Evolutionary conservation across 768 basidiomycete genomes (phyloP).

Genomic region (Tylopilus vinaceipallidus): DNA sequence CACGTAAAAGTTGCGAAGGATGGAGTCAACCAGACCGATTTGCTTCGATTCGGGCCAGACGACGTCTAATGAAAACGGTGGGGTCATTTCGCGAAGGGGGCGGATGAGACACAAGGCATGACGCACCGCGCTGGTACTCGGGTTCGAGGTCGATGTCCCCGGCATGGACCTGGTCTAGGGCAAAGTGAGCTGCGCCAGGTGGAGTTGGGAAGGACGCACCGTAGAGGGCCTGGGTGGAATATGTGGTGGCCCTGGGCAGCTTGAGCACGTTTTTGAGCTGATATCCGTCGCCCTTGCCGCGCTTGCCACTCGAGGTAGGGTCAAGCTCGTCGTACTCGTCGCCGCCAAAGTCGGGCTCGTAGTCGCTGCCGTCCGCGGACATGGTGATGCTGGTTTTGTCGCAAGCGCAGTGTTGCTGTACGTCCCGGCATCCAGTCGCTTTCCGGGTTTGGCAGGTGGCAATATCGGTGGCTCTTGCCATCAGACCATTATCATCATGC

Average conservation of each 20-base stretch:
- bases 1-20: conserved; percentile 77
- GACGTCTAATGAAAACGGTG: conserved; percentile 44
- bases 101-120: neutral
- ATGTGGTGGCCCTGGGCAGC: conserved; percentile 58
- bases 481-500: too few species aligned
- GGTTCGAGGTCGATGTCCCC: conserved; percentile 69
- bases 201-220: conserved; percentile 31
- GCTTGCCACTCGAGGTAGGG: neutral
- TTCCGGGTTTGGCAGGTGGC: conserved; percentile 5
- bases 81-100: too few species aligned
- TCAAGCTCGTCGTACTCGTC: conserved; percentile 16
- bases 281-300: conserved; percentile 17
- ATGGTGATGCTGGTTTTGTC: too few species aligned
- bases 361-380: conserved; percentile 22
- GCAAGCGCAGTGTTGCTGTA: conserved; percentile 6
- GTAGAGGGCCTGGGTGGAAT: conserved; percentile 59
- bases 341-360: conserved; percentile 19
- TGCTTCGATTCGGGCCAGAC: conserved; percentile 82
- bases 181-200: neutral
- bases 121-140: conserved; percentile 72
- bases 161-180: conserved; percentile 60
- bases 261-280: conserved; percentile 47
- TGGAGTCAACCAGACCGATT: conserved; percentile 71
- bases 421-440: neutral
- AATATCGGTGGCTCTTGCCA: too few species aligned